A percentile compares a stretch with the other conserved stretches of the same genome.
These are phyloP conservation scores for Saturnispora hagleri DNA, from an alignment of 805 yeast genomes.

Conservation along the genomic window DNA sequence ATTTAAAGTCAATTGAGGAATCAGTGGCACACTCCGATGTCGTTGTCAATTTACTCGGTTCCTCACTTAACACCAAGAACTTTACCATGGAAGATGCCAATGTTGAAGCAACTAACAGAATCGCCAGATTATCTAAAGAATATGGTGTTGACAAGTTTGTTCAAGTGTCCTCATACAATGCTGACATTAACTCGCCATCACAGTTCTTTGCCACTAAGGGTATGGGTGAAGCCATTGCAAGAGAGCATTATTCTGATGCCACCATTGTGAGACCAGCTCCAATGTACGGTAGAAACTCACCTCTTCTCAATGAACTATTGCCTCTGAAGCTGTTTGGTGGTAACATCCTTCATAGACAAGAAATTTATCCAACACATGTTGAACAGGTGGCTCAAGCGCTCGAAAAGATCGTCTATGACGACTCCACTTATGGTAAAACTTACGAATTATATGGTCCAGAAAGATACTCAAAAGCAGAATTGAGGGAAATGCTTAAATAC, in stretches of 20 bases:
- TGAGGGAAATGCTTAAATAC: conserved; percentile 60
- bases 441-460: conserved; percentile 73
- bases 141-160: conserved; percentile 64
- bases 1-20: conserved; percentile 64
- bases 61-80: conserved; percentile 67
- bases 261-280: conserved; percentile 84
- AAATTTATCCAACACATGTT: conserved; percentile 67
- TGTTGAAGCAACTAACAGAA: conserved; percentile 68
- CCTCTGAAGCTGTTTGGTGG: conserved; percentile 50
- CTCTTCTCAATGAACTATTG: conserved; percentile 51
- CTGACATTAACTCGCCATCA: conserved; percentile 57
- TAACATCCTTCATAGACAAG: conserved; percentile 57
- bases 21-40: conserved; percentile 74
- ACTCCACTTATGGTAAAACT: conserved; percentile 66
- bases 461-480: conserved; percentile 47
- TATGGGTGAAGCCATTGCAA: conserved; percentile 62
- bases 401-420: conserved; percentile 73
- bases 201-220: conserved; percentile 75
- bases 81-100: conserved; percentile 78
- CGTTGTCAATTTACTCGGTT: conserved; percentile 72
- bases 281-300: conserved; percentile 67
- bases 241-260: conserved; percentile 58
- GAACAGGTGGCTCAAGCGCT: conserved; percentile 70
- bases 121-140: conserved; percentile 62
- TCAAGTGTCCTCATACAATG: conserved; percentile 75